A percentile compares a stretch with the other conserved stretches of the same genome.
Conservation (phyloP, 2,329 filamentous ascomycete genomes). For the Lecanosticta acicola region DNA sequence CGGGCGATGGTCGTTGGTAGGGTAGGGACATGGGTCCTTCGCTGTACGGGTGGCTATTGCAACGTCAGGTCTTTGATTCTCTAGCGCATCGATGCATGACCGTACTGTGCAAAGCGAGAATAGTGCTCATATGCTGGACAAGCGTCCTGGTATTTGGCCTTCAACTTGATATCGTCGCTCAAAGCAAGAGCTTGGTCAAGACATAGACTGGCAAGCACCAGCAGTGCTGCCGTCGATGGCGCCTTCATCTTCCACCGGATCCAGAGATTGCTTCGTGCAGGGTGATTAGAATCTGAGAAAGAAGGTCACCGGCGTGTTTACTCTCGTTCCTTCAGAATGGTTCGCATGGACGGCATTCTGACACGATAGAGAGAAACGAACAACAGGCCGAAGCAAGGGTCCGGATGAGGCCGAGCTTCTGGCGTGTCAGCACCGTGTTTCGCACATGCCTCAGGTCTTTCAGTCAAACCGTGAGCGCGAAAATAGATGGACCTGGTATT, state of each 20-base stretch:
- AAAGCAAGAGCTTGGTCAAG: constrained; percentile 21
- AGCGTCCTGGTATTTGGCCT: constrained; percentile 32
- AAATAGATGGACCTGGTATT: neutral
- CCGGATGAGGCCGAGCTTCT: neutral
- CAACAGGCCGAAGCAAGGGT: neutral
- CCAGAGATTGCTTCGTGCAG: neutral
- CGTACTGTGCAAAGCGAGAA: constrained; percentile 35
- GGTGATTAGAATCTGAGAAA: neutral
- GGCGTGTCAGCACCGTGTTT: neutral
- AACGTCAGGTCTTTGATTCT: constrained; percentile 12
- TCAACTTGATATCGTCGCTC: constrained; percentile 22
- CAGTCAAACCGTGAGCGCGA: neutral
- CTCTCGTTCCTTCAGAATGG: neutral
- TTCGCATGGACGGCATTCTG: neutral
- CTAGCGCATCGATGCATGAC: too few relatives aligned
- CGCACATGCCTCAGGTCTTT: neutral
- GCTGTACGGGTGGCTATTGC: constrained; percentile 66
- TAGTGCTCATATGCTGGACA: constrained; percentile 38
- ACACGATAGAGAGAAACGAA: constrained; percentile 3
- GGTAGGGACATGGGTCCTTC: constrained; percentile 73
- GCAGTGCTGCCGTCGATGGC: constrained; percentile 24
- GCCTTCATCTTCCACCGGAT: constrained; percentile 19
- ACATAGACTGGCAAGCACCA: constrained; percentile 28
- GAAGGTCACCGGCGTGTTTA: constrained; percentile 1
- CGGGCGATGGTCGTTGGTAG: constrained; percentile 73